Conservation (phyloP, 73 alveolate species). For the Diophrys appendiculata region DNA sequence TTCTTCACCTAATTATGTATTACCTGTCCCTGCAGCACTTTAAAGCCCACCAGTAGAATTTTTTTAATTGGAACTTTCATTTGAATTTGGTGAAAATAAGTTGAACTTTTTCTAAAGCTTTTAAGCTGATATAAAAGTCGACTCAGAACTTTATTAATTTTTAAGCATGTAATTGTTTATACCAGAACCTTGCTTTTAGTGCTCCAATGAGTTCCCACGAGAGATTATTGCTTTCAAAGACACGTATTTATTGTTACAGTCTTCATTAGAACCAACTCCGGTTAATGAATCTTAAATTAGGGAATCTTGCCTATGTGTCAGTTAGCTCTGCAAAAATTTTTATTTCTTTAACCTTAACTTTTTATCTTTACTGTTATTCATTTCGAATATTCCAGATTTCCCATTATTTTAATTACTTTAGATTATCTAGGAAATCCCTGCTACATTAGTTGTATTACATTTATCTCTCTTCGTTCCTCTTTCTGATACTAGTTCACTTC, state of each 20-base stretch:
- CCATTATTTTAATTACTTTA: too few relatives aligned
- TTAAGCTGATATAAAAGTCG: not conserved
- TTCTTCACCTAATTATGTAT: too few relatives aligned
- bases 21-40: too few relatives aligned
- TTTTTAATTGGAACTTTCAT: not conserved
- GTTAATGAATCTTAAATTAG: not conserved
- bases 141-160: not conserved
- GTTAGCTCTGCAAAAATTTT: not conserved
- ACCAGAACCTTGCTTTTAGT: not conserved
- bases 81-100: not conserved
- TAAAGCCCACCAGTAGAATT: not conserved
- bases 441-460: not conserved
- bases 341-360: not conserved
- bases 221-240: not conserved
- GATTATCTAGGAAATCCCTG: not conserved
- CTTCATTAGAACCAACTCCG: not conserved
- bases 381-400: too few relatives aligned
- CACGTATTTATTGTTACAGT: not conserved
- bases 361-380: not conserved
- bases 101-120: not conserved
- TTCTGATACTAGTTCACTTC: not conserved
- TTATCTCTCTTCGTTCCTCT: not conserved
- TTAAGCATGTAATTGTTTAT: too few relatives aligned
- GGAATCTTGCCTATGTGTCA: not conserved
- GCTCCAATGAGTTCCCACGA: not conserved